phyloP scores from a whole-genome alignment of 2,329 filamentous ascomycete species.

The Clonostachys byssicola region DNA sequence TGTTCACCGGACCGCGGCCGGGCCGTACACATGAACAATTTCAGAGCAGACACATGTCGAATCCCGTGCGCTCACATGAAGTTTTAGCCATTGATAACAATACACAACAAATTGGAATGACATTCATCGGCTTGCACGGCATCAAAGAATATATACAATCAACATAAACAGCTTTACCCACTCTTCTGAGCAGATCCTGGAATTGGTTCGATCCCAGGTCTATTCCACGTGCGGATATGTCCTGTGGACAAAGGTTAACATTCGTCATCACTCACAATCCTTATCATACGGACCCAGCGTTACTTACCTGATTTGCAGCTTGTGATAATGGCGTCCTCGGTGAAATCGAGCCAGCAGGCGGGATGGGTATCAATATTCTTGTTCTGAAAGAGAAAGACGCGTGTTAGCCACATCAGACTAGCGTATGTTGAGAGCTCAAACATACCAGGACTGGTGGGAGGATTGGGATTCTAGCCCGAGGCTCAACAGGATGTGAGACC shows the following conservation, averaged over 20 bases:
- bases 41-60: too few relatives aligned
- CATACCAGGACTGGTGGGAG: conserved; percentile 85
- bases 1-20: too few relatives aligned
- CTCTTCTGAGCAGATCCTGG: too few relatives aligned
- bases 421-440: conserved; percentile 6
- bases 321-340: conserved; percentile 87
- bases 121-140: too few relatives aligned
- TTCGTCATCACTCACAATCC: background rate
- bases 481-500: conserved; percentile 76
- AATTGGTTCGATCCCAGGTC: background rate
- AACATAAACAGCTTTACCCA: too few relatives aligned
- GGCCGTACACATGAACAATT: too few relatives aligned
- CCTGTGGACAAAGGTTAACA: background rate
- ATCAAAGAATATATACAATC: too few relatives aligned
- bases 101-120: too few relatives aligned
- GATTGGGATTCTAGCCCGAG: conserved; percentile 78
- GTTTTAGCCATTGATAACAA: too few relatives aligned
- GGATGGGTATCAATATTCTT: conserved; percentile 85
- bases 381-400: conserved; percentile 40
- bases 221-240: conserved; percentile 10
- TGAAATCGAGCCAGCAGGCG: conserved; percentile 87
- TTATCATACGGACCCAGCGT: background rate
- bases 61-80: too few relatives aligned
- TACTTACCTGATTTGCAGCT: conserved; percentile 82
- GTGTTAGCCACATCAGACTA: background rate